Base-by-base conservation (phyloP, 2,329 filamentous ascomycete species). In the Cordyceps cateniannulata region DNA sequence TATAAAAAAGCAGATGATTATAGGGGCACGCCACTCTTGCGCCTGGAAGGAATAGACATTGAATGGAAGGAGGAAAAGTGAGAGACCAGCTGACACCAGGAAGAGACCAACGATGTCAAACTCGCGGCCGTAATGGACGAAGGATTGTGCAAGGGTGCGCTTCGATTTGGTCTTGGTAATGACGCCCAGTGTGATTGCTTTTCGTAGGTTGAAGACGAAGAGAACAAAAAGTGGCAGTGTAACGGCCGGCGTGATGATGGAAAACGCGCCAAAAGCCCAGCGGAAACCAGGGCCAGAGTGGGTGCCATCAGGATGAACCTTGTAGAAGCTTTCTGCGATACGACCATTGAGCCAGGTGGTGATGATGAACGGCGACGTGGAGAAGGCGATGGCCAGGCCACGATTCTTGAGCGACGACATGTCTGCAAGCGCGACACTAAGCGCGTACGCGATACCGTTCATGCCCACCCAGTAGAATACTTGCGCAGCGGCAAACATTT, bases 221-320 rank as follows among this genome's bases (percentile, higher is more conserved):
- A 85, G 71, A 16, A 77, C 65, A 38, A 81, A 79, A 32, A 87
- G 73, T 0, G 85, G 85, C n/a, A 82, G 60, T 40, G 80, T 81
- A 53, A 85, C 79, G 32, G 82, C 72, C 1, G 85, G 85, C 7
- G 83, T 74, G 61, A 88, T 79, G 65, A 89, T 85, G 48, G 81
- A 77, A 73, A 86, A 89, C 62, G 79, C 77, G 49, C 84, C 86
- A 67, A 84, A 88, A 3, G 79, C 85, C 85, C 85, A 88, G 53
- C 83, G 79, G 81, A 83, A 88, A 59, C 78, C 82, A 9, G 78
- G 75, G 14, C 78, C 72, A 3, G 72, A 65, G 44, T 82, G 75
- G 25, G 53, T 45, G 40, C 24, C 40, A 42, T 47, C 40, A 7
- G 52, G 4, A 16, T 29, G 9, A 8, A 55, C 22, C 22, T 44